Conservation (phyloP, 2,329 filamentous ascomycete genomes). For the Alternaria sp. region DNA sequence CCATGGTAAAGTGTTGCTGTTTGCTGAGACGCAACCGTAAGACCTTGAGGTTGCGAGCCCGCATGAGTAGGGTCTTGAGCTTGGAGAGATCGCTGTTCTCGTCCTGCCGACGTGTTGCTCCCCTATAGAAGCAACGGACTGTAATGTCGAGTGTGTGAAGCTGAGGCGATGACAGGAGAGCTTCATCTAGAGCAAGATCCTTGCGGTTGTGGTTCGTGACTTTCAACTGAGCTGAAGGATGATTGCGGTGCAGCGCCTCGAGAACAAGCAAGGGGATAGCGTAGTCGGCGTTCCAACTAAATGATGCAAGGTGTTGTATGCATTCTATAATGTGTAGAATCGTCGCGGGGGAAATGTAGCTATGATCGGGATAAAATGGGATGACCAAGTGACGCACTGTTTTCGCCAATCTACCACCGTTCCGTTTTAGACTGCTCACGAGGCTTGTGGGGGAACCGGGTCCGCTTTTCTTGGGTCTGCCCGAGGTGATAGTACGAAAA, state of each 20-base stretch:
- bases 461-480: not conserved
- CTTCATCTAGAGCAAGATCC: not conserved
- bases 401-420: not conserved
- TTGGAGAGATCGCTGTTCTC: not conserved
- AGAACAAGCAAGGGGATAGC: not conserved
- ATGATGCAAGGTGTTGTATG: not conserved
- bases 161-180: not conserved
- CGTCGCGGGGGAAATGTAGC: not conserved
- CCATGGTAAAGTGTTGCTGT: not conserved
- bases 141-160: not conserved
- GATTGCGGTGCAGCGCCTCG: not conserved
- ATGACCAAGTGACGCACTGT: not conserved
- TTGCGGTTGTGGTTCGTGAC: not conserved
- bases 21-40: not conserved
- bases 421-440: not conserved
- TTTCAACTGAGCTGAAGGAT: not conserved
- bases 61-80: not conserved
- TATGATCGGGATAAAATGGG: not conserved
- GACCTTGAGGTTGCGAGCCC: not conserved
- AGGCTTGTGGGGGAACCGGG: not conserved
- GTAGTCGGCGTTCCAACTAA: not conserved
- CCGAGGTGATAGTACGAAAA: not conserved
- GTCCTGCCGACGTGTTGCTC: not conserved
- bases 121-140: not conserved
- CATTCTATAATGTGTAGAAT: not conserved